Evolutionary conservation across 495 filamentous ascomycete genomes (phyloP).

Genomic region (Tuber indicum): DNA sequence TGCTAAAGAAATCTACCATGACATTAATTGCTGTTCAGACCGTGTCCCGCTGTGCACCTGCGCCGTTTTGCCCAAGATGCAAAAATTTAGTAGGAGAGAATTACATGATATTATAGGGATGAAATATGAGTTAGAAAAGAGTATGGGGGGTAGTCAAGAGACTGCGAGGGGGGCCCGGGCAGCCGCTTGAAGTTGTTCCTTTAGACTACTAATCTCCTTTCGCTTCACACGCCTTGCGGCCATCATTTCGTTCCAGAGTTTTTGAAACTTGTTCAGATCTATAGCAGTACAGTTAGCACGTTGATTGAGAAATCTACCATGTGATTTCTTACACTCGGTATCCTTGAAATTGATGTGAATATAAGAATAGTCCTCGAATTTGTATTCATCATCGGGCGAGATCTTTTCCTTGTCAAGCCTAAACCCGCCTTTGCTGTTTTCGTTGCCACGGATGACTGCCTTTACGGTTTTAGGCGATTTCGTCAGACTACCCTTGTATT

Average conservation of each 20-base stretch:
- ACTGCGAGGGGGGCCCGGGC: conserved; percentile 14
- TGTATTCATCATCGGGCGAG: conserved; percentile 16
- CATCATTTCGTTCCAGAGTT: conserved; percentile 25
- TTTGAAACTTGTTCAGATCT: conserved; percentile 25
- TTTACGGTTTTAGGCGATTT: conserved; percentile 14
- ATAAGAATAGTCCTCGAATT: conserved; percentile 20
- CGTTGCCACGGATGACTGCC: conserved; percentile 11
- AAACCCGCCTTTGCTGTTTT: conserved; percentile 21
- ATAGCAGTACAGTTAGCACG: neutral
- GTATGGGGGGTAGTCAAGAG: neutral
- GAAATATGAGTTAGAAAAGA: neutral
- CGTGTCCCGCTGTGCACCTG: neutral
- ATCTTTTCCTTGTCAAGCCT: conserved; percentile 23
- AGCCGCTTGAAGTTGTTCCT: conserved; percentile 7
- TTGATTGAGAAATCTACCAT: neutral
- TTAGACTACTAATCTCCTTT: neutral
- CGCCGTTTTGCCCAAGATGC: neutral
- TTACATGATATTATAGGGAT: neutral
- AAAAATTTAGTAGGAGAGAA: neutral
- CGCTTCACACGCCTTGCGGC: conserved; percentile 8
- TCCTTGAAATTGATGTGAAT: conserved; percentile 26
- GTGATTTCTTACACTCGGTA: conserved; percentile 4
- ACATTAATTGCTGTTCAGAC: neutral
- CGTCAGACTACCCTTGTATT: conserved; percentile 15
- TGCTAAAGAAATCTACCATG: neutral